phyloP scores from a whole-genome alignment of 2,329 filamentous ascomycete genomes.

The Volutella citrinella region DNA sequence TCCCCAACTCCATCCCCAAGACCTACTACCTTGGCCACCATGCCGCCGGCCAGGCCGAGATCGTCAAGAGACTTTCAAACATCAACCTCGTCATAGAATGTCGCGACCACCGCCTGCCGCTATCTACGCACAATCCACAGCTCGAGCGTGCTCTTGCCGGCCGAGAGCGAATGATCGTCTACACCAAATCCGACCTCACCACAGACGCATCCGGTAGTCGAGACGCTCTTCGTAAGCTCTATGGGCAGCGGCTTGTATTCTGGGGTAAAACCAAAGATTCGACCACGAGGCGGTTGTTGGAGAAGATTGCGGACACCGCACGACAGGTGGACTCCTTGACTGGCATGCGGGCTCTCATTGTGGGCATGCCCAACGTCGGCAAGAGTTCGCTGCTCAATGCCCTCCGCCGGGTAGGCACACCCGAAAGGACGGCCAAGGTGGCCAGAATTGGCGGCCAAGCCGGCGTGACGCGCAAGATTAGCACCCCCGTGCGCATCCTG shows the following conservation, averaged over 20 bases:
- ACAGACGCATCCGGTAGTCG: slow-evolving; percentile 28
- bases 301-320: slow-evolving; percentile 31
- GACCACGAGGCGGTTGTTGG: slow-evolving; percentile 38
- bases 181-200: slow-evolving; percentile 84
- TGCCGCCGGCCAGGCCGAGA: slow-evolving; percentile 65
- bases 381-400: slow-evolving; percentile 94
- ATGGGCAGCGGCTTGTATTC: slow-evolving; percentile 38
- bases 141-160: slow-evolving; percentile 77
- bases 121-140: slow-evolving; percentile 85
- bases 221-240: slow-evolving; percentile 30
- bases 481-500: slow-evolving; percentile 75
- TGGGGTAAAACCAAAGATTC: slow-evolving; percentile 37
- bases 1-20: slow-evolving; percentile 71
- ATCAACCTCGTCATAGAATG: slow-evolving; percentile 92
- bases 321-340: slow-evolving; percentile 56
- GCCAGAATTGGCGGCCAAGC: slow-evolving; percentile 83
- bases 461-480: slow-evolving; percentile 84
- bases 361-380: slow-evolving; percentile 97
- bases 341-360: slow-evolving; percentile 80
- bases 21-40: slow-evolving; percentile 97
- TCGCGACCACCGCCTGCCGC: slow-evolving; percentile 85
- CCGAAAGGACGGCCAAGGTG: slow-evolving; percentile 56
- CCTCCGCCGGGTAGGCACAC: slow-evolving; percentile 64
- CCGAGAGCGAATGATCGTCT: slow-evolving; percentile 76
- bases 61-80: slow-evolving; percentile 79